Percentiles rank a stretch among this genome's conserved stretches.
Conservation (phyloP, 768 basidiomycete species). For the Kwoniella sp. region DNA sequence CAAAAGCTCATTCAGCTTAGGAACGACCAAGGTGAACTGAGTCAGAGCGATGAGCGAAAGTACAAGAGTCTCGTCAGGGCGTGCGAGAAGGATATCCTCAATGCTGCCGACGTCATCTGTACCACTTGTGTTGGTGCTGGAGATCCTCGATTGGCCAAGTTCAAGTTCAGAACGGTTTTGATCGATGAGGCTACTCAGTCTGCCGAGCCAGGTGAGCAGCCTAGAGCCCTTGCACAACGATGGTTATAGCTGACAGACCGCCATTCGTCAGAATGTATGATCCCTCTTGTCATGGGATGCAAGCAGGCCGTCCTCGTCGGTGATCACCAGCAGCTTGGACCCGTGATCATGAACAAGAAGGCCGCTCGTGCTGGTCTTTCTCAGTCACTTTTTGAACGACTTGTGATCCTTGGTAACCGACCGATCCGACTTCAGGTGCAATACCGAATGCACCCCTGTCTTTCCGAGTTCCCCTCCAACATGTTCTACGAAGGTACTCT, state of each 20-base stretch:
- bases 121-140: conserved; percentile 98
- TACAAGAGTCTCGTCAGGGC: conserved; percentile 93
- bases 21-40: conserved; percentile 95
- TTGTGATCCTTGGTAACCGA: conserved; percentile 90
- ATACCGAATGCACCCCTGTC: conserved; percentile 99
- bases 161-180: conserved; percentile 97
- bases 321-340: conserved; percentile 94
- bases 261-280: conserved; percentile 84
- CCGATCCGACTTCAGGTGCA: conserved; percentile 99
- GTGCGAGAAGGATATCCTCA: conserved; percentile 96
- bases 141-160: conserved; percentile 90
- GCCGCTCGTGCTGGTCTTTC: conserved; percentile 98
- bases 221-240: neutral
- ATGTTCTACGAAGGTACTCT: conserved; percentile 99
- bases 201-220: conserved; percentile 79
- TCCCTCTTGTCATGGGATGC: conserved; percentile 94
- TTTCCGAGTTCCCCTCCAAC: conserved; percentile 98
- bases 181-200: conserved; percentile 99
- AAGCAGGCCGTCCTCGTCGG: conserved; percentile 98
- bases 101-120: conserved; percentile 95
- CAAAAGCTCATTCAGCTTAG: conserved; percentile 98
- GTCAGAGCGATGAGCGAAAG: conserved; percentile 94
- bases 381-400: conserved; percentile 95
- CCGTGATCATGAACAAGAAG: conserved; percentile 99
- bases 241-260: conserved; percentile 34